Evolutionary conservation across 352 stramenopile species (phyloP).

Genomic region (Blastocystis sp.): DNA sequence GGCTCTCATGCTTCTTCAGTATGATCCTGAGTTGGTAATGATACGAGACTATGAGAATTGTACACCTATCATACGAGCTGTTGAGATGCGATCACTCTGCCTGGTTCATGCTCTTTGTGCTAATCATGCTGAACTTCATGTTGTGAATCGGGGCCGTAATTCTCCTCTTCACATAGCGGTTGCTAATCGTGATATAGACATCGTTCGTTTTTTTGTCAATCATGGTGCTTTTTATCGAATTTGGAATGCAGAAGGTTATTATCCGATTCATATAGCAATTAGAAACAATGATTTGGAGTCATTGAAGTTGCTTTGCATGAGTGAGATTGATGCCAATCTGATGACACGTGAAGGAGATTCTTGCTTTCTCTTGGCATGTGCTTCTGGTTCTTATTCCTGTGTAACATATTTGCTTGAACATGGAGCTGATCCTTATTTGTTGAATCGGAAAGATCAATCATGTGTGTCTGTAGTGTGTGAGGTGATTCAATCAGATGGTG

Average conservation of each 20-base stretch:
- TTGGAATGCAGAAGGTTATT: slow-evolving; percentile 58
- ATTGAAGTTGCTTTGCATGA: neutral
- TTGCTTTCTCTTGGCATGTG: slow-evolving; percentile 18
- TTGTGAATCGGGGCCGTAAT: neutral
- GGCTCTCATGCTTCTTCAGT: slow-evolving; percentile 11
- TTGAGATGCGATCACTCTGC: neutral
- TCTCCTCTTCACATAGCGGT: slow-evolving; percentile 54
- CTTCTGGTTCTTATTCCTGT: neutral
- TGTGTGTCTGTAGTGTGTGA: slow-evolving; percentile 2
- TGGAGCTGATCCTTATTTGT: slow-evolving; percentile 31
- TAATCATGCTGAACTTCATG: slow-evolving; percentile 12
- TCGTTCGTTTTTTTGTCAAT: slow-evolving; percentile 45
- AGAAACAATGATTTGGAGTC: neutral
- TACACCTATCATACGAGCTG: slow-evolving; percentile 44
- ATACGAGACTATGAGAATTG: slow-evolving; percentile 17
- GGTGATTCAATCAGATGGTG: neutral
- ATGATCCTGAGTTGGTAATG: neutral
- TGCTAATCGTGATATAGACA: slow-evolving; percentile 18
- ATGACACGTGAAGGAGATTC: slow-evolving; percentile 12
- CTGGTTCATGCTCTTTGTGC: slow-evolving; percentile 35
- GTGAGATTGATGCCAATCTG: slow-evolving; percentile 46
- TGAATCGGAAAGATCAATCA: neutral
- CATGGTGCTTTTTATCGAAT: slow-evolving; percentile 35
- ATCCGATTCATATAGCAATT: slow-evolving; percentile 55
- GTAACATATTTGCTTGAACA: slow-evolving; percentile 17